These are phyloP conservation scores for Globisporangium sylvaticum DNA, from an alignment of 352 stramenopile genomes.

Conservation along the genomic window DNA sequence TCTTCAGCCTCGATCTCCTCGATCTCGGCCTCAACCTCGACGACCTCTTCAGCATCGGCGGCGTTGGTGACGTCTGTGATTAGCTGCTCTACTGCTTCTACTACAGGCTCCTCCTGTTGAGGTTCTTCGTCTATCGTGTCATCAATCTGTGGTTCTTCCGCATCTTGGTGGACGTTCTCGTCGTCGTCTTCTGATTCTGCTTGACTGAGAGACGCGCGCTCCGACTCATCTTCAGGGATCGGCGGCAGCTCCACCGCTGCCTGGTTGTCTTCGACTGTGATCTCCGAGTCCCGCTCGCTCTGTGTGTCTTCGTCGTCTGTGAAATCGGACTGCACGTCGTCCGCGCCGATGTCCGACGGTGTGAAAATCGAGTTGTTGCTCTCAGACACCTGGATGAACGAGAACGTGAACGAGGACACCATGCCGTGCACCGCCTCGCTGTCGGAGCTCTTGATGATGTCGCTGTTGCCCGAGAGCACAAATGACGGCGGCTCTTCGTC, in stretches of 20 bases:
- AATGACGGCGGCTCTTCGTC: slow-evolving; percentile 45
- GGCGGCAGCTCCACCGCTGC: slow-evolving; percentile 21
- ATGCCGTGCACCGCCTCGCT: slow-evolving; percentile 54
- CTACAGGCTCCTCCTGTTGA: not conserved
- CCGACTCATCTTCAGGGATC: slow-evolving; percentile 28
- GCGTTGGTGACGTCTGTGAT: not conserved
- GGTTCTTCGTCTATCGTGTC: not conserved
- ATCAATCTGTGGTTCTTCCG: slow-evolving; percentile 9
- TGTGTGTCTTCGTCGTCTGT: slow-evolving; percentile 5
- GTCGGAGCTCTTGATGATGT: slow-evolving; percentile 46
- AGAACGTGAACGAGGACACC: slow-evolving; percentile 64
- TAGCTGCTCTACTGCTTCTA: not conserved
- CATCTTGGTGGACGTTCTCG: slow-evolving; percentile 15
- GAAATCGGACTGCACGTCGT: slow-evolving; percentile 6
- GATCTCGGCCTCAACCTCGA: not conserved
- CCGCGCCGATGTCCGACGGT: slow-evolving; percentile 7
- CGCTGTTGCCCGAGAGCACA: slow-evolving; percentile 38
- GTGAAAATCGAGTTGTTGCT: slow-evolving; percentile 24
- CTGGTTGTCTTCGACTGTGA: slow-evolving; percentile 20
- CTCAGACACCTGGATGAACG: slow-evolving; percentile 63
- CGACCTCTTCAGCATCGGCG: not conserved
- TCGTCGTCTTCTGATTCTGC: slow-evolving; percentile 7
- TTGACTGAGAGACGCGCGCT: slow-evolving; percentile 10
- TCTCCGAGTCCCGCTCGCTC: slow-evolving; percentile 2
- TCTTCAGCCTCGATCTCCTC: not conserved